Evolutionary conservation across 1,284 basidiomycete genomes (phyloP).

Genomic region (Rhodotorula glutinis): DNA sequence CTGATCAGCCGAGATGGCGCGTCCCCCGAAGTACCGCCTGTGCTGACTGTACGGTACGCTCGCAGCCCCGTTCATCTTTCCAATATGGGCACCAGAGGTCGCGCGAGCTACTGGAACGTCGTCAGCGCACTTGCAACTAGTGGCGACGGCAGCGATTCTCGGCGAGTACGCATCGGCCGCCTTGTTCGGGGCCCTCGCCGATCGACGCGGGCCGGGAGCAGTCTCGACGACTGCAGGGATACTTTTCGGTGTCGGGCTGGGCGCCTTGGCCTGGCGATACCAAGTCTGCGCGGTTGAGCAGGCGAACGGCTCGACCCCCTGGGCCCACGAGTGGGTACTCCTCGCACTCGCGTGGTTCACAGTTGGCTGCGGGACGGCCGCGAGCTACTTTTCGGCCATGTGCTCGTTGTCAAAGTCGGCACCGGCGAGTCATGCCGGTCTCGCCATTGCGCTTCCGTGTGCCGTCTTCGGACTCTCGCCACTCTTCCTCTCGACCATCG

Average conservation of each 20-base stretch:
- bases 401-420: conserved; percentile 35
- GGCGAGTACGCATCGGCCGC: conserved; percentile 34
- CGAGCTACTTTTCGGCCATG: conserved; percentile 38
- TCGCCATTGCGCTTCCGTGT: conserved; percentile 41
- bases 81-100: conserved; percentile 32
- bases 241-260: conserved; percentile 35
- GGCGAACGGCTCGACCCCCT: neutral
- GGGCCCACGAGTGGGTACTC: conserved; percentile 11
- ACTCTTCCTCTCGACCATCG: conserved; percentile 40
- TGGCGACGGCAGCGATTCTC: conserved; percentile 34
- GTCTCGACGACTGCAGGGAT: conserved; percentile 29
- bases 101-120: conserved; percentile 20
- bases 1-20: too few relatives aligned
- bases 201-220: conserved; percentile 32
- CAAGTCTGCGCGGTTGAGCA: neutral
- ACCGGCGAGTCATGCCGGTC: conserved; percentile 38
- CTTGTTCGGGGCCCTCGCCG: conserved; percentile 34
- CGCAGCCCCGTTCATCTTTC: conserved; percentile 36
- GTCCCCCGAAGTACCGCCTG: neutral
- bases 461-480: conserved; percentile 43
- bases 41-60: neutral
- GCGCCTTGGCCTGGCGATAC: conserved; percentile 30
- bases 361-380: conserved; percentile 39
- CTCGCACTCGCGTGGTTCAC: conserved; percentile 32
- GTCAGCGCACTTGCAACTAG: conserved; percentile 14